Evolutionary conservation across 805 yeast genomes (phyloP).

Genomic region (Maudiozyma barnettii): DNA sequence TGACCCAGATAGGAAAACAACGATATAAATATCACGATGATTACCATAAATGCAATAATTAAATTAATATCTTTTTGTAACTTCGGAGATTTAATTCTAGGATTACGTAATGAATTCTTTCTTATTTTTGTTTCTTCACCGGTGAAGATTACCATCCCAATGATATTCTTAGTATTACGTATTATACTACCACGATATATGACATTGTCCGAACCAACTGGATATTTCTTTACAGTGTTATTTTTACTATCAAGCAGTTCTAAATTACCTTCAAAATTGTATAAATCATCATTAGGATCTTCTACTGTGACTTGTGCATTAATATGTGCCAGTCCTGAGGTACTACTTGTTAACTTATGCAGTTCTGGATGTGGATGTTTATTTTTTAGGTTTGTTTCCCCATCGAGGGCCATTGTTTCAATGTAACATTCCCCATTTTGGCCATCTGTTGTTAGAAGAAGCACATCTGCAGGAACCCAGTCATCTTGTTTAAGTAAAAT

Average conservation of each 20-base stretch:
- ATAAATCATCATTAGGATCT: slow-evolving; percentile 86
- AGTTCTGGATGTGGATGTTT: slow-evolving; percentile 59
- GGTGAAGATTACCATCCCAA: slow-evolving; percentile 81
- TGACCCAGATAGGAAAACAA: slow-evolving; percentile 79
- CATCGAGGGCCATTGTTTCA: slow-evolving; percentile 97
- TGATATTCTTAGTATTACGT: slow-evolving; percentile 65
- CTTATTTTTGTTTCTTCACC: slow-evolving; percentile 95
- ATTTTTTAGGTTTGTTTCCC: slow-evolving; percentile 86
- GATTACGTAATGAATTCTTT: slow-evolving; percentile 86
- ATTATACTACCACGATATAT: slow-evolving; percentile 83
- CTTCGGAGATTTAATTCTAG: slow-evolving; percentile 88
- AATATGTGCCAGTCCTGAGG: slow-evolving; percentile 40
- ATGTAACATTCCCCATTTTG: slow-evolving; percentile 57
- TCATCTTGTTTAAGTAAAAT: slow-evolving; percentile 68
- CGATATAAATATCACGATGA: slow-evolving; percentile 63
- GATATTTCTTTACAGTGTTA: slow-evolving; percentile 34
- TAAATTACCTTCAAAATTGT: slow-evolving; percentile 80
- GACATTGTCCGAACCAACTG: slow-evolving; percentile 76
- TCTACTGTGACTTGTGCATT: slow-evolving; percentile 57
- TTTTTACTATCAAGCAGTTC: slow-evolving; percentile 30
- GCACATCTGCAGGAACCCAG: slow-evolving; percentile 88
- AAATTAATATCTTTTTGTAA: slow-evolving; percentile 72
- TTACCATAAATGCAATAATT: slow-evolving; percentile 82
- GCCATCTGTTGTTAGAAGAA: slow-evolving; percentile 58
- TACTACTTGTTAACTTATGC: slow-evolving; percentile 40